A percentile compares a stretch with the other conserved stretches of the same genome.
These are phyloP conservation scores for Eutrema yunnanense DNA, from an alignment of 345 rosid species.

Conservation along the genomic window DNA sequence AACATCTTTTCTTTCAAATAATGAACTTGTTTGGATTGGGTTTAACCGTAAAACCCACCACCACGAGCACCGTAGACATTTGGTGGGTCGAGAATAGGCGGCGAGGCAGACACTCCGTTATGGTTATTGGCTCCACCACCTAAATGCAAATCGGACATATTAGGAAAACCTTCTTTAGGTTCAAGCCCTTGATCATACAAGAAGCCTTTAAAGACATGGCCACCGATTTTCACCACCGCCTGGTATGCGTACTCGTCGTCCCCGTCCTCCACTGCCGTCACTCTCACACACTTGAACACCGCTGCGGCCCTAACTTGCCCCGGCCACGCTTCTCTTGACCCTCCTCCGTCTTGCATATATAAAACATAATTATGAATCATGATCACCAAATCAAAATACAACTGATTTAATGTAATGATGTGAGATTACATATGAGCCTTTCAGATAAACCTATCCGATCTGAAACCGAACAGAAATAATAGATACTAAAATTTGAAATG, in stretches of 20 bases:
- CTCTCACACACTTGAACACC: constrained; percentile 89
- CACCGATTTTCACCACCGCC: constrained; percentile 83
- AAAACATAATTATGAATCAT: neutral
- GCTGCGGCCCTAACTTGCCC: constrained; percentile 84
- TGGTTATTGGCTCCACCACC: constrained; percentile 54
- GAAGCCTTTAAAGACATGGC: constrained; percentile 89
- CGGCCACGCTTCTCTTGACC: constrained; percentile 61
- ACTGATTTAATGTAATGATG: neutral
- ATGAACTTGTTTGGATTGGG: constrained; percentile 36
- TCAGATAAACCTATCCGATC: neutral
- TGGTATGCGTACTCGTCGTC: constrained; percentile 92
- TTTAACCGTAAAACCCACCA: constrained; percentile 58
- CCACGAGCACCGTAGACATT: constrained; percentile 50
- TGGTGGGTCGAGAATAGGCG: constrained; percentile 52
- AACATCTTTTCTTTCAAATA: neutral
- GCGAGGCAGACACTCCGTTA: constrained; percentile 50
- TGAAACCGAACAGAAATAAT: too few species aligned
- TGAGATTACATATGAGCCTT: neutral
- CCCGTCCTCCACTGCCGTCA: constrained; percentile 88
- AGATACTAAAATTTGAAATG: neutral
- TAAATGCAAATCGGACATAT: constrained; percentile 78
- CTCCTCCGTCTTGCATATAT: constrained; percentile 38
- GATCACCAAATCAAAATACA: neutral
- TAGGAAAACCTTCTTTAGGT: constrained; percentile 64
- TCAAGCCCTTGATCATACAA: constrained; percentile 83